These are phyloP conservation scores for Fagus sylvatica DNA, from an alignment of 306 rosid species.

Conservation along the genomic window DNA sequence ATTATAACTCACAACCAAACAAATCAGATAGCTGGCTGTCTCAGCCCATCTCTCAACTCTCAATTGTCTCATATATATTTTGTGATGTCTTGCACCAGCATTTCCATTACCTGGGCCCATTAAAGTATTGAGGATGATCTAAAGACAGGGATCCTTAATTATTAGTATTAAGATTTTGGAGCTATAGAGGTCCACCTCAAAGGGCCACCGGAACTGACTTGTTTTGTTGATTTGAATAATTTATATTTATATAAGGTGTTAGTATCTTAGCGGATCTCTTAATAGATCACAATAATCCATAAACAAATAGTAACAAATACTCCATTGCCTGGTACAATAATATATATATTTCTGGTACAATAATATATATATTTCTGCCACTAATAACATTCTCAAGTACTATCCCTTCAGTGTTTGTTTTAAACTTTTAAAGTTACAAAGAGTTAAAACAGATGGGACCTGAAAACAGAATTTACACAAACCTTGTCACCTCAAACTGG, in stretches of 20 bases:
- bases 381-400: background rate
- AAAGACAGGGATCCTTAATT: background rate
- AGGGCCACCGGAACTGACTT: background rate
- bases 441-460: constrained; percentile 3
- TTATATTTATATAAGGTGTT: background rate
- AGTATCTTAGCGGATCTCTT: constrained; percentile 19
- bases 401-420: background rate
- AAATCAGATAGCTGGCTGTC: too few species aligned
- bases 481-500: constrained; percentile 34
- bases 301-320: background rate
- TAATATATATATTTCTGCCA: background rate
- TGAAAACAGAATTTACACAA: constrained; percentile 2
- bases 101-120: background rate
- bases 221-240: background rate
- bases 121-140: background rate
- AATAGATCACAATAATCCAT: constrained; percentile 4
- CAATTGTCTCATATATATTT: too few species aligned
- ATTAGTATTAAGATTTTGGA: too few species aligned
- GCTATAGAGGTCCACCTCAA: too few species aligned
- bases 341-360: background rate
- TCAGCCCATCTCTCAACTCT: too few species aligned
- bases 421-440: too few species aligned
- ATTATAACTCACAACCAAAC: background rate
- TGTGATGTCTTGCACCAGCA: background rate
- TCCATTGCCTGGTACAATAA: background rate